A percentile compares a stretch with the other conserved stretches of the same genome.
These are phyloP conservation scores for Fusarium denticulatum DNA, from an alignment of 2,329 filamentous ascomycete species.

Conservation along the genomic window DNA sequence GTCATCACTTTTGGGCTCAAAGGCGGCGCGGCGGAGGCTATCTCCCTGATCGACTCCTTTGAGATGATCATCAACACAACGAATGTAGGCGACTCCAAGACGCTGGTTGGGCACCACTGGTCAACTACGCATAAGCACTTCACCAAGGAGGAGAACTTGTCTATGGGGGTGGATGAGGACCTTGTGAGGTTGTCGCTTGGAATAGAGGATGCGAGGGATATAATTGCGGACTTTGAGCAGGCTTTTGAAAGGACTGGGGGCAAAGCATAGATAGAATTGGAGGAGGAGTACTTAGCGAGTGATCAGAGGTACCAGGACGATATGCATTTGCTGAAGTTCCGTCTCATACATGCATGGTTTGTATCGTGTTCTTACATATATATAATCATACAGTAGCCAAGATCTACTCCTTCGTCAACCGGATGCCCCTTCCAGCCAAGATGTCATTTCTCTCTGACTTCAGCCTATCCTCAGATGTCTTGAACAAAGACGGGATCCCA, in stretches of 20 bases:
- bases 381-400: neutral
- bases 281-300: too few species aligned
- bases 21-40: neutral
- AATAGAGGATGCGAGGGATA: neutral
- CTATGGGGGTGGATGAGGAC: neutral
- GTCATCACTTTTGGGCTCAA: neutral
- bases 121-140: neutral
- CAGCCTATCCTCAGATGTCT: neutral
- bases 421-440: neutral
- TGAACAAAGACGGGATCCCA: neutral
- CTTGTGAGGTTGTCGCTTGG: neutral
- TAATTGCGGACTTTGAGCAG: neutral
- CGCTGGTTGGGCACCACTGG: neutral
- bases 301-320: neutral
- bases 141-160: neutral
- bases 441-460: neutral
- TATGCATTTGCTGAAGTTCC: fast-evolving
- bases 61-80: neutral
- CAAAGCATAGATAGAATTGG: neutral
- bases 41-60: neutral
- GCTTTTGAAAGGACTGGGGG: neutral
- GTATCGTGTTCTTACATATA: neutral
- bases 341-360: too few species aligned
- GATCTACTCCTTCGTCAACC: neutral
- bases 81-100: neutral